Base-by-base conservation (phyloP, 768 basidiomycete genomes). In the Dendrothele bispora region DNA sequence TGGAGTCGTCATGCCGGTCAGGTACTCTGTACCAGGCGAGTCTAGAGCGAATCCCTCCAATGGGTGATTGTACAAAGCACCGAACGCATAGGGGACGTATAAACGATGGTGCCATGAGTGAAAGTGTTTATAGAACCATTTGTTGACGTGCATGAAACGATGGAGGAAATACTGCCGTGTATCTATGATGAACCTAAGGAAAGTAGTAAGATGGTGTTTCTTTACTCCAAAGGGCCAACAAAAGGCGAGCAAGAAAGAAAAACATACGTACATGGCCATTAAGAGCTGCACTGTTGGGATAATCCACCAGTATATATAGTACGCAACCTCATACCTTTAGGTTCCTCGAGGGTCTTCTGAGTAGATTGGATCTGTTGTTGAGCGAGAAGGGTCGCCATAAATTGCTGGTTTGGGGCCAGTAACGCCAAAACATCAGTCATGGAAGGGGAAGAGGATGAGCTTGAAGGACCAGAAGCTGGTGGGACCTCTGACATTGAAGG, bases 161-260 rank as follows among this genome's bases (percentile, higher is more conserved):
- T 99, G 97, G 17, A 92, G 74, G 70, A 95, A 94, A 68, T 98
- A 99, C 65, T 99, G 95, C 93, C 93, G 98, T 26, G 94, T 94
- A 70, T 99, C 97, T 56, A 98, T 85, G 49, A 94, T 61, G 66
- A 97, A 90, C 73, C 97, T 95, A 52, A 3, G 20, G 24, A 39
- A 30, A 17, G 41, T 20, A n/a, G n/a, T n/a, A n/a, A n/a, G n/a
- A n/a, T n/a, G n/a, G 32, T 49, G n/a, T 58, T 28, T 28, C 21
- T 3, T 26, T 6, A 36, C 35, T 35, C 5, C 26, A 20, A 2
- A 48, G 45, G 48, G 43, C 41, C 20, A 28, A 43, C 42, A 28
- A 12, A 14, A 45, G 28, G 32, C 12, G 34, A 25, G 15, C 10
- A 18, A 24, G 18, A 12, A 21, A 5, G 24, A n/a, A 37, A 25